phyloP scores from a whole-genome alignment of 768 basidiomycete species.

The Artomyces pyxidatus region DNA sequence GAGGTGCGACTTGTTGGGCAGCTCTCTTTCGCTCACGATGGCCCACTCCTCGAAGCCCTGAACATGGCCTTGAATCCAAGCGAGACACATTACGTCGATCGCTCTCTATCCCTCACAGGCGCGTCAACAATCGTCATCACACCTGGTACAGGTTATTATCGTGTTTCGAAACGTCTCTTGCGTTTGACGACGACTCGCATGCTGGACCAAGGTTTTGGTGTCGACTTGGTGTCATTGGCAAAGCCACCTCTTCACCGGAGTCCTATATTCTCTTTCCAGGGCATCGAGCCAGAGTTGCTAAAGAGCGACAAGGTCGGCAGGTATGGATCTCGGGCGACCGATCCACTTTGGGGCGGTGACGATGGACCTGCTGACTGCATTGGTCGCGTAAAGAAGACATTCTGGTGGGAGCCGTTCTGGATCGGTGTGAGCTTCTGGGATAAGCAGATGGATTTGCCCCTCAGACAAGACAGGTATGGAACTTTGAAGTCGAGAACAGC shows the following conservation, averaged over 20 bases:
- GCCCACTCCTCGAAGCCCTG: constrained; percentile 90
- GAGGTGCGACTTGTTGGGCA: constrained; percentile 68
- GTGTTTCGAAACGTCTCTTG: constrained; percentile 83
- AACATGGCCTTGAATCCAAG: constrained; percentile 89
- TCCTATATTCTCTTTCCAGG: constrained; percentile 86
- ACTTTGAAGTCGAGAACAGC: background rate
- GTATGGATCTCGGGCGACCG: constrained; percentile 39
- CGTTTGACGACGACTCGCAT: constrained; percentile 89
- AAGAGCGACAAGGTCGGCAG: constrained; percentile 40
- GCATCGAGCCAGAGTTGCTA: constrained; percentile 43
- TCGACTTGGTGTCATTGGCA: constrained; percentile 82
- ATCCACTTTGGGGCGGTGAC: constrained; percentile 72
- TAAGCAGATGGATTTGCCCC: constrained; percentile 76
- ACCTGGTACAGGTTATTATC: constrained; percentile 90
- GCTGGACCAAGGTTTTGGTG: constrained; percentile 86
- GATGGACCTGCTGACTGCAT: constrained; percentile 31
- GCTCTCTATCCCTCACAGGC: constrained; percentile 87
- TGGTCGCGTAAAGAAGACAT: constrained; percentile 41
- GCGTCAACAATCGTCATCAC: constrained; percentile 78
- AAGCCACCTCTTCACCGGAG: constrained; percentile 91
- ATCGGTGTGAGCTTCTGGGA: constrained; percentile 81
- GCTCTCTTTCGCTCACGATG: constrained; percentile 84
- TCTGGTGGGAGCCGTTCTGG: constrained; percentile 93
- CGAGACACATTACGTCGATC: constrained; percentile 92
- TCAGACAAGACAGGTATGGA: constrained; percentile 62